Percentiles rank a stretch among this genome's conserved stretches.
These are phyloP conservation scores for Hypoxylon perforatum DNA, from an alignment of 495 filamentous ascomycete species.

Conservation along the genomic window DNA sequence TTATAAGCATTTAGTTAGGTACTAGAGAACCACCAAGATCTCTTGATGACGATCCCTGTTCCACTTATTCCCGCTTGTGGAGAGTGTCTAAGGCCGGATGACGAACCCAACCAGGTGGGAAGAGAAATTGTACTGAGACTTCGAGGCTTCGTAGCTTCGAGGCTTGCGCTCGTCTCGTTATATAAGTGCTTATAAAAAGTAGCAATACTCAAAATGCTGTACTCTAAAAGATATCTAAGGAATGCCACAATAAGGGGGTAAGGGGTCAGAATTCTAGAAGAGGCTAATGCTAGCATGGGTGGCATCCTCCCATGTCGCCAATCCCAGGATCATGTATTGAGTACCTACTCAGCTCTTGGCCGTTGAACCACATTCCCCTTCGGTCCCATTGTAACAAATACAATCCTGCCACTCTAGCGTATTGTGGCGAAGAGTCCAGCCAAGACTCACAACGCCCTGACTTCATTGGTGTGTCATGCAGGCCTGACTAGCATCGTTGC, in stretches of 20 bases:
- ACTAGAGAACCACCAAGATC: too few species aligned
- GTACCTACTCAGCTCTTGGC: slow-evolving; percentile 12
- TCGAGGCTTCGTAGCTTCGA: too few species aligned
- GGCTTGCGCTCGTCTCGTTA: too few species aligned
- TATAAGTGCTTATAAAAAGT: too few species aligned
- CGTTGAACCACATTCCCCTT: neutral
- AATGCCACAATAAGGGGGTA: too few species aligned
- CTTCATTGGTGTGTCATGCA: slow-evolving; percentile 17
- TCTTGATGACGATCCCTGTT: slow-evolving; percentile 17
- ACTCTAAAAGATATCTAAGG: too few species aligned
- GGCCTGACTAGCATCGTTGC: slow-evolving; percentile 15
- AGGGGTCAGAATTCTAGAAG: neutral
- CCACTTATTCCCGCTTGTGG: neutral
- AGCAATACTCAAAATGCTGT: too few species aligned
- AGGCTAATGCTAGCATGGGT: neutral
- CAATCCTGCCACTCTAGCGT: slow-evolving; percentile 9
- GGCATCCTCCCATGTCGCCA: neutral
- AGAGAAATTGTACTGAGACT: too few species aligned
- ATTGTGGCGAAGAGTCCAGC: slow-evolving; percentile 16
- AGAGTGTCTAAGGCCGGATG: too few species aligned
- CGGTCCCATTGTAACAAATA: slow-evolving; percentile 17
- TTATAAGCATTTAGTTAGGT: too few species aligned
- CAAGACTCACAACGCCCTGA: slow-evolving; percentile 18
- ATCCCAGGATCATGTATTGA: slow-evolving; percentile 1
- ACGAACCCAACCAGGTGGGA: too few species aligned